Percentiles rank a stretch among this genome's conserved stretches.
Evolutionary conservation across 768 basidiomycete species (phyloP).

Genomic region (Hericium rajendrae): DNA sequence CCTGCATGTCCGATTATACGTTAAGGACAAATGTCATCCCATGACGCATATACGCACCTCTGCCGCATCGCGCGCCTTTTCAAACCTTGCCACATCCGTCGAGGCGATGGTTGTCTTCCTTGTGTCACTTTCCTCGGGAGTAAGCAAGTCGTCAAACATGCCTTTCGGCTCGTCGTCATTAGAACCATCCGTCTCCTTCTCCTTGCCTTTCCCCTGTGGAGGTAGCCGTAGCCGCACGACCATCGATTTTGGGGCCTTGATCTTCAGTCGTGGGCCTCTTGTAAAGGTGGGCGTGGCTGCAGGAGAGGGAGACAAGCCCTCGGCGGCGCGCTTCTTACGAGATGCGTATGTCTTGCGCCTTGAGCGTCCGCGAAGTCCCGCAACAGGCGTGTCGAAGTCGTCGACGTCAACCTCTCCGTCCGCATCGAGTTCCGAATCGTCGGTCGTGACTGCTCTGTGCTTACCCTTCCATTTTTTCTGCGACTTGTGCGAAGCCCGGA

Average conservation of each 20-base stretch:
- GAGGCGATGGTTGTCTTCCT: constrained; percentile 52
- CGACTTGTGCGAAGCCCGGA: constrained; percentile 6
- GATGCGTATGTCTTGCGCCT: background rate
- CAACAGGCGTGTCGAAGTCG: constrained; percentile 10
- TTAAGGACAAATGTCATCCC: background rate
- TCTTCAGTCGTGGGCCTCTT: constrained; percentile 16
- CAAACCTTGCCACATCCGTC: constrained; percentile 62
- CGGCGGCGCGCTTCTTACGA: constrained; percentile 3
- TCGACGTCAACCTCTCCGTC: constrained; percentile 18
- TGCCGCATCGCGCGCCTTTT: constrained; percentile 56
- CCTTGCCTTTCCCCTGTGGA: constrained; percentile 59
- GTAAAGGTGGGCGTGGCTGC: background rate
- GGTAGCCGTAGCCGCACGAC: constrained; percentile 46
- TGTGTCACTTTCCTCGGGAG: constrained; percentile 59
- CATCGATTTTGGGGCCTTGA: constrained; percentile 19
- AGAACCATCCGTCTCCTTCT: constrained; percentile 50
- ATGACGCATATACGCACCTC: constrained; percentile 43
- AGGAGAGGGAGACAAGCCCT: background rate
- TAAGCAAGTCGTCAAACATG: constrained; percentile 80
- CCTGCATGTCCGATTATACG: constrained; percentile 23
- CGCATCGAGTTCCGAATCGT: constrained; percentile 16
- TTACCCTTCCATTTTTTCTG: constrained; percentile 17
- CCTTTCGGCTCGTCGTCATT: constrained; percentile 47
- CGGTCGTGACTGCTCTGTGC: constrained; percentile 19
- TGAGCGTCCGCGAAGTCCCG: constrained; percentile 6